These are phyloP conservation scores for Phytophthora aleatoria DNA, from an alignment of 352 stramenopile species.

Conservation along the genomic window DNA sequence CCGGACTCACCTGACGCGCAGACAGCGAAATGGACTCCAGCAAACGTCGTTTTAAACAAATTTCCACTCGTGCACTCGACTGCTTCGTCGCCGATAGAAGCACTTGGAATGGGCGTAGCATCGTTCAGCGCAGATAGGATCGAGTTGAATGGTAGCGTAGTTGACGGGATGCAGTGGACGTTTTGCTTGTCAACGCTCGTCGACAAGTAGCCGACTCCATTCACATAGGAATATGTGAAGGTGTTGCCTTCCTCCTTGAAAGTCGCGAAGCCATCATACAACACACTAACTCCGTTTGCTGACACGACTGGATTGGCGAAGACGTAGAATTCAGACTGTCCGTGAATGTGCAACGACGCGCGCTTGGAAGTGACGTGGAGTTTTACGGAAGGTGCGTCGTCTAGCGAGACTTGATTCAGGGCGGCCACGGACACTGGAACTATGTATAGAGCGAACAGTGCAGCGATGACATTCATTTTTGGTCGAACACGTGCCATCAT, in stretches of 20 bases:
- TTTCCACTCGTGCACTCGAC: slow-evolving; percentile 31
- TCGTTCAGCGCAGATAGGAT: slow-evolving; percentile 30
- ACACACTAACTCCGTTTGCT: slow-evolving; percentile 10
- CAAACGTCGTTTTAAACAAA: slow-evolving; percentile 38
- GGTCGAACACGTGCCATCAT: background rate
- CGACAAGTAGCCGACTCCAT: slow-evolving; percentile 27
- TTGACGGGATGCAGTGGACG: slow-evolving; percentile 19
- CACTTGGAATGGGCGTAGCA: slow-evolving; percentile 15
- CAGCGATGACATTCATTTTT: background rate
- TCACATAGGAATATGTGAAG: slow-evolving; percentile 33
- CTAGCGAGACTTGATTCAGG: background rate
- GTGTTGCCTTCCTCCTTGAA: slow-evolving; percentile 18
- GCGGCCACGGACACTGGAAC: background rate
- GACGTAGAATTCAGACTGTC: slow-evolving; percentile 37
- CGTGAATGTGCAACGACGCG: slow-evolving; percentile 31
- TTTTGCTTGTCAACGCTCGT: slow-evolving; percentile 7
- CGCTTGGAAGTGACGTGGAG: slow-evolving; percentile 44
- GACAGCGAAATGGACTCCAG: slow-evolving; percentile 28
- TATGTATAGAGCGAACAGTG: background rate
- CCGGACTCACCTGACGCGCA: slow-evolving; percentile 22
- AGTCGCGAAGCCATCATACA: slow-evolving; percentile 36
- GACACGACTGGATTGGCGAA: slow-evolving; percentile 38
- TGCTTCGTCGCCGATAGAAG: slow-evolving; percentile 6
- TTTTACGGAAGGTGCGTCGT: slow-evolving; percentile 24
- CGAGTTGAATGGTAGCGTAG: slow-evolving; percentile 24